These are phyloP conservation scores for Petunia secreta DNA, from an alignment of 257 asterid species.

Conservation along the genomic window DNA sequence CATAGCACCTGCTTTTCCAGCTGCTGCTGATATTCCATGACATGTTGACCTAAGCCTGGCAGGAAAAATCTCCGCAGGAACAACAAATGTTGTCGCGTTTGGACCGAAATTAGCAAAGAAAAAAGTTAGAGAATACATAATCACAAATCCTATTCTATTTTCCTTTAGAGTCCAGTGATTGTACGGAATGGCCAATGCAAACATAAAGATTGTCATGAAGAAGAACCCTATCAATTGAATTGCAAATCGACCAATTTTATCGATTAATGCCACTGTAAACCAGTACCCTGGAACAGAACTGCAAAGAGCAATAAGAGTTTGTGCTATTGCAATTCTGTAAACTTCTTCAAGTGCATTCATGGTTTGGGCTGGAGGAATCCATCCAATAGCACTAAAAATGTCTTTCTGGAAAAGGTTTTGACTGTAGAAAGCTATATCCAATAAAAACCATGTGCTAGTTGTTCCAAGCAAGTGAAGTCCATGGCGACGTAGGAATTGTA, in stretches of 20 bases:
- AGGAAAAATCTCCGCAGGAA: slow-evolving; percentile 40
- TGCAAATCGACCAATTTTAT: slow-evolving; percentile 26
- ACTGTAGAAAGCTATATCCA: slow-evolving; percentile 48
- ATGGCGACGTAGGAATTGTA: slow-evolving; percentile 39
- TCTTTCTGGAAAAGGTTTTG: slow-evolving; percentile 54
- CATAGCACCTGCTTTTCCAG: slow-evolving; percentile 55
- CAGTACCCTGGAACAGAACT: slow-evolving; percentile 56
- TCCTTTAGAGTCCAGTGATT: slow-evolving; percentile 36
- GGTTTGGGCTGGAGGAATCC: slow-evolving; percentile 44
- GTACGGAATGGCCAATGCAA: slow-evolving; percentile 49
- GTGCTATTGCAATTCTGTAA: slow-evolving; percentile 42
- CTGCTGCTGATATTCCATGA: slow-evolving; percentile 50
- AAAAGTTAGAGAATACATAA: slow-evolving; percentile 44
- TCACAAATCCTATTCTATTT: slow-evolving; percentile 40
- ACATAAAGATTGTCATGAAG: slow-evolving; percentile 53
- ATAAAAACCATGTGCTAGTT: slow-evolving; percentile 47
- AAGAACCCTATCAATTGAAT: slow-evolving; percentile 40
- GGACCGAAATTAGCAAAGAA: slow-evolving; percentile 62
- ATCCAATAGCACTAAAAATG: slow-evolving; percentile 41
- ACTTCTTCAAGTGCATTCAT: slow-evolving; percentile 54
- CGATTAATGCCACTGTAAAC: slow-evolving; percentile 53
- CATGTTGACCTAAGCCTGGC: slow-evolving; percentile 44
- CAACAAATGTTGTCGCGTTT: slow-evolving; percentile 54
- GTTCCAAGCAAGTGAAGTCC: slow-evolving; percentile 52
- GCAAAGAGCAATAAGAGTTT: slow-evolving; percentile 45